Evolutionary conservation across 2,329 filamentous ascomycete genomes (phyloP), one percentile per base, ranked within the genome.

Genomic region (Tolypocladium inflatum): DNA sequence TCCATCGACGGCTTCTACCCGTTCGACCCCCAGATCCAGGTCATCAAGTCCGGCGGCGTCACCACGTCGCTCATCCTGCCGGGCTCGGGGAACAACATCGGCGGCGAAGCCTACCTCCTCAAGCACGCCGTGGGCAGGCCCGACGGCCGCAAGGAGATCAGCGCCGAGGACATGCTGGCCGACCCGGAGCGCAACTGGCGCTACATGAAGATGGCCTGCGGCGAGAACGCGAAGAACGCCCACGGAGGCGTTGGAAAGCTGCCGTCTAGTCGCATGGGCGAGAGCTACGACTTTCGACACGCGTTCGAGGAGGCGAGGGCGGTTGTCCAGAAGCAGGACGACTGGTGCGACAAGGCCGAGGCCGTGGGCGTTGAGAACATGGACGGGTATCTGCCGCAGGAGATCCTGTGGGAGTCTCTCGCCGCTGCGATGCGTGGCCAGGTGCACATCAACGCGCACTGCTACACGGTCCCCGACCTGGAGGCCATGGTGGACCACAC

Each of bases 161-260:
- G 84, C 56, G 83, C 81, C 2, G 72, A 76, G 30, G 82, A 87
- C 62, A 78, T 89, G 74, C 75, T 89, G 11, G 86, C 86, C 1
- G 84, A 88, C 55, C 85, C 85, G 0, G 84, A 86, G 48, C 76
- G 77, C 26, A 81, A 75, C 60, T 87, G 85, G 81, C 78, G 87
- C 23, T 89, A 87, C 69, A 87, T 90, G 78, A 89, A 90, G 73
- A 89, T 89, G 86, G 87, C 87, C 0, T 89, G 86, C 62, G 86
- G 86, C 41, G 86, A 89, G 71, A 89, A 89, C 64, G 75, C 86
- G 2, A 88, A 88, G 72, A 73, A 78, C 1, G 73, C 83, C 0
- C 86, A 88, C 60, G 84, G 84, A 11, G 75, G 74, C 52, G 65
- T 73, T 5, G 83, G 82, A 30, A 75, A 78, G 55, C 74, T 74